phyloP scores from a whole-genome alignment of 2,329 filamentous ascomycete species.

The Pyricularia pennisetigena region DNA sequence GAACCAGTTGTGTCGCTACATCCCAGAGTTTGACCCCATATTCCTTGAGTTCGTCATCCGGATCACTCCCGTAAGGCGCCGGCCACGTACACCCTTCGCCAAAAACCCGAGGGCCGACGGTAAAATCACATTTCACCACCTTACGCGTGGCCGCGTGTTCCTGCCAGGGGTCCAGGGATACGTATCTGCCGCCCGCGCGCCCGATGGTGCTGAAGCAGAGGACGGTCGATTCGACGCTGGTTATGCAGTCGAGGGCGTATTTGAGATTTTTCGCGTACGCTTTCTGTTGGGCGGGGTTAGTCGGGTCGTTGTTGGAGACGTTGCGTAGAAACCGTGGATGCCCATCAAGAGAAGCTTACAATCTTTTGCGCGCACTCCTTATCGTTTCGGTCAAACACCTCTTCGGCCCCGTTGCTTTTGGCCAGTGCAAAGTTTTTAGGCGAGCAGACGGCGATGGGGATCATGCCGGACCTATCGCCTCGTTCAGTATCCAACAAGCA shows the following conservation, averaged over 20 bases:
- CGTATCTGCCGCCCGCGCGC: conserved; percentile 7
- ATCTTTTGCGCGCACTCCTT: conserved; percentile 12
- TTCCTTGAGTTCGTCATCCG: background rate
- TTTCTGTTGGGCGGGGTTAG: no score
- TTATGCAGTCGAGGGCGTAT: conserved; percentile 11
- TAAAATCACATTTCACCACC: background rate
- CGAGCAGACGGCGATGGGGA: conserved; percentile 10
- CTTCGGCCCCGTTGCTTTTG: conserved; percentile 8
- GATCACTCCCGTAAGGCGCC: background rate
- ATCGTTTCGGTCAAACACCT: conserved; percentile 12
- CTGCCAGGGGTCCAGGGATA: conserved; percentile 8
- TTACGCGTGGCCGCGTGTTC: background rate
- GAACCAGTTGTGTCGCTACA: background rate
- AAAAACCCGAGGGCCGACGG: background rate
- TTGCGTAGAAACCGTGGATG: no score
- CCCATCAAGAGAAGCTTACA: no score
- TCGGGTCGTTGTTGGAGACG: no score
- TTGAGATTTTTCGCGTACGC: conserved; percentile 1
- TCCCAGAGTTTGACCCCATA: background rate
- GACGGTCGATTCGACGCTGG: conserved; percentile 8
- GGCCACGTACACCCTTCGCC: background rate
- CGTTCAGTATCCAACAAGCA: no score
- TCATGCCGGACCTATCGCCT: background rate
- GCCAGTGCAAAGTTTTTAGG: conserved; percentile 7
- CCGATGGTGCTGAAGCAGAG: conserved; percentile 10